Evolutionary conservation across 257 asterid genomes (phyloP).

Genomic region (Coffea canephora): DNA sequence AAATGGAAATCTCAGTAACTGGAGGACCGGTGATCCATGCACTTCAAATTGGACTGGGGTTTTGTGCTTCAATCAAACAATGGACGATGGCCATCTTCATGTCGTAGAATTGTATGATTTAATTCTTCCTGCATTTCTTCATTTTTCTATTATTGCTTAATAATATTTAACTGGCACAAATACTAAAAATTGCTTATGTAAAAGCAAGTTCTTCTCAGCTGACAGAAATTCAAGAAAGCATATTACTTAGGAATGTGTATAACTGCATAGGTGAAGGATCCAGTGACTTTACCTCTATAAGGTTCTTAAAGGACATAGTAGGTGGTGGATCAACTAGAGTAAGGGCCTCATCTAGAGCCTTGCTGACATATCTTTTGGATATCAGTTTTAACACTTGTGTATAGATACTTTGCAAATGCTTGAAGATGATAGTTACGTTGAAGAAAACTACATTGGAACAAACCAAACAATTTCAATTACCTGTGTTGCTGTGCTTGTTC

Average conservation of each 20-base stretch:
- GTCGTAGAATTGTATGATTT: constrained; percentile 73
- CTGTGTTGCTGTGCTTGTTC: not conserved
- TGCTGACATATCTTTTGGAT: not conserved
- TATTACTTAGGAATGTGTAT: not conserved
- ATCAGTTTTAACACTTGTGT: no score
- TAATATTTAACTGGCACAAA: no score
- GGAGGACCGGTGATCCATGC: constrained; percentile 92
- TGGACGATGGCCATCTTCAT: constrained; percentile 66
- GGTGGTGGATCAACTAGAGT: not conserved
- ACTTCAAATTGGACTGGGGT: constrained; percentile 76
- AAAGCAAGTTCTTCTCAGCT: not conserved
- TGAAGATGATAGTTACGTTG: not conserved
- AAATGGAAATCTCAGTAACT: constrained; percentile 47
- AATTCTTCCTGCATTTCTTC: not conserved
- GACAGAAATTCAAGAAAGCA: not conserved
- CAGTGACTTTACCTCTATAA: not conserved
- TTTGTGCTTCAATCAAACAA: constrained; percentile 55
- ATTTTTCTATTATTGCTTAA: not conserved
- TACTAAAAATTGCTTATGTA: not conserved
- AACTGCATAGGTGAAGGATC: not conserved
- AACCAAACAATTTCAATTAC: no score
- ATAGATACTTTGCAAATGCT: not conserved
- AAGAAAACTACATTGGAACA: not conserved
- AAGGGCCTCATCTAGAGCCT: not conserved
- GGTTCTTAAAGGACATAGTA: not conserved